These are phyloP conservation scores for Amphicarpaea edgeworthii DNA, from an alignment of 306 rosid genomes.

Conservation along the genomic window DNA sequence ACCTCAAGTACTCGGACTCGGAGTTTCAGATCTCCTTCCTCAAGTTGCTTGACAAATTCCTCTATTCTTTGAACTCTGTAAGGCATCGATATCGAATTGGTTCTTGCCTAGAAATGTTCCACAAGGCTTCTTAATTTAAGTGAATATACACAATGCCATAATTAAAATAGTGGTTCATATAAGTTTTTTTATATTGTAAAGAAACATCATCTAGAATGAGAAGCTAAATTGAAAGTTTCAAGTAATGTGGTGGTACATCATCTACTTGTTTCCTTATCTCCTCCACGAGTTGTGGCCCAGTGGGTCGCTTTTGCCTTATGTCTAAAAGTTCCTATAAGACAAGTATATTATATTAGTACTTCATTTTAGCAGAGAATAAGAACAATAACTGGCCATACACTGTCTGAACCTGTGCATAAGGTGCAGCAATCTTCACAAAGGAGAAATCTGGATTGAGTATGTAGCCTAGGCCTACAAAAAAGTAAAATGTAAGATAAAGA, in stretches of 20 bases:
- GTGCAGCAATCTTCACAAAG: slow-evolving; percentile 93
- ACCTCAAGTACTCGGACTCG: slow-evolving; percentile 98
- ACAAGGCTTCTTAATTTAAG: slow-evolving; percentile 26
- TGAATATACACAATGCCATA: slow-evolving; percentile 1
- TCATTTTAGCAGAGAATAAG: background rate
- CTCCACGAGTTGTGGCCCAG: slow-evolving; percentile 72
- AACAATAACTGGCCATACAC: slow-evolving; percentile 4
- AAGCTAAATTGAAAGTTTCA: slow-evolving; percentile 33
- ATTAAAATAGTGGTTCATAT: slow-evolving; percentile 15
- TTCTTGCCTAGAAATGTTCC: slow-evolving; percentile 70
- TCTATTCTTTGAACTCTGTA: slow-evolving; percentile 91
- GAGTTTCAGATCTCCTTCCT: slow-evolving; percentile 86
- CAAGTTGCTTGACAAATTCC: slow-evolving; percentile 88
- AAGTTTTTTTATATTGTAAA: slow-evolving; percentile 6
- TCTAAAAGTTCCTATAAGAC: slow-evolving; percentile 83
- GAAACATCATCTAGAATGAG: slow-evolving; percentile 25
- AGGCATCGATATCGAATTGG: slow-evolving; percentile 92
- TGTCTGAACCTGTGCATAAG: slow-evolving; percentile 85
- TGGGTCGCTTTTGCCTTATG: slow-evolving; percentile 66
- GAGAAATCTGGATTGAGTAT: slow-evolving; percentile 83
- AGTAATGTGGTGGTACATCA: slow-evolving; percentile 62
- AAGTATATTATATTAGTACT: slow-evolving; percentile 31
- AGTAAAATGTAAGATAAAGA: slow-evolving; percentile 17
- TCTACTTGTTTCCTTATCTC: slow-evolving; percentile 89
- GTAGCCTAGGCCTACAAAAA: slow-evolving; percentile 79